Evolutionary conservation across 139 green algal genomes (phyloP), one percentile per base, ranked within the genome.

Genomic region (Chlamydomonas sp.): DNA sequence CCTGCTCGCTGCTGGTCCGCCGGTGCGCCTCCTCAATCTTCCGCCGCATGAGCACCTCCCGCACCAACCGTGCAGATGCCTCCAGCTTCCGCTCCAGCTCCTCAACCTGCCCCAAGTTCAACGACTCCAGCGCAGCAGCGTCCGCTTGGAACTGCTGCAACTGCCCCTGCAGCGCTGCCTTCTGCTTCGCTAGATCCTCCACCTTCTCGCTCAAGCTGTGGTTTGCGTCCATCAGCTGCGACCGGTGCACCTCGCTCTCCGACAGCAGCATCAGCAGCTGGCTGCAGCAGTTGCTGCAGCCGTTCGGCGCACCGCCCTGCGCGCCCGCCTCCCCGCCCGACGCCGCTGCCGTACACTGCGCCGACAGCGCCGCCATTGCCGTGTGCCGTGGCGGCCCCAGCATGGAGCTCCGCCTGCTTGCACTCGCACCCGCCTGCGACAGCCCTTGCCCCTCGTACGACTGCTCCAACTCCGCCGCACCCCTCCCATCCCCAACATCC

Each of bases 51-150:
- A 92, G 84, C 82, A 85, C 76, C 58, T 91, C 85, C 12, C 92
- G 88, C 76, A 92, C 90, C 0, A 58, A 60, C n/a, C 85, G 85
- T 6, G 66, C 71, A 16, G 64, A 72, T 5, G 49, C 62, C 61
- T 94, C 91, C 2, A 94, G 89, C 87, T 88, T 88, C 18, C 74
- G 63, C 79, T 89, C 84, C 78, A 94, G 90, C 74, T 89, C 89
- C 64, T 84, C 62, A 63, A 90, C 58, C 60, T 90, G 67, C 3
- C 2, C 4, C 58, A 78, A 7, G 14, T 14, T 2, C 59, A 89
- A 83, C 61, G n/a, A 63, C 76, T 90, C 83, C 63, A 90, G 67
- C 16, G 85, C 82, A 3, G 68, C 68, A n/a, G 80, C 66, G 61
- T 91, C 83, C 71, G 63, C 83, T 20, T 76, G 58, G 61, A 82